These are phyloP conservation scores for Entelexis paramagnoliae DNA, from an alignment of 1,139 yeast genomes.

Conservation along the genomic window DNA sequence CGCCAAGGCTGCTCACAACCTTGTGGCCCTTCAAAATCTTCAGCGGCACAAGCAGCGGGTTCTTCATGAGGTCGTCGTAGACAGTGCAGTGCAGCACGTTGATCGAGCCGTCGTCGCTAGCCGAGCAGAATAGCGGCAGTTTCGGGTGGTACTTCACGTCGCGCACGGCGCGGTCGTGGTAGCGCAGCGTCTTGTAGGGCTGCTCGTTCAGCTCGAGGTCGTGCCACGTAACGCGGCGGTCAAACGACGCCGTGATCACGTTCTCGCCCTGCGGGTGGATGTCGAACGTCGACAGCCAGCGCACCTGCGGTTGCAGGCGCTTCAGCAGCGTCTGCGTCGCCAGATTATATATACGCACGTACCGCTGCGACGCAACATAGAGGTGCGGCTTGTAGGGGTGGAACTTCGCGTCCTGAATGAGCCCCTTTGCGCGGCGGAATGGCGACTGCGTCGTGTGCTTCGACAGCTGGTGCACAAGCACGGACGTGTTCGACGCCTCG, in stretches of 20 bases:
- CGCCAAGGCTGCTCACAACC: conserved; percentile 70
- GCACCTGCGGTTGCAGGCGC: conserved; percentile 87
- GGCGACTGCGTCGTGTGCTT: conserved; percentile 97
- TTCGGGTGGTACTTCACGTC: conserved; percentile 78
- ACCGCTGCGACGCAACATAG: conserved; percentile 89
- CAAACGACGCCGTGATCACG: conserved; percentile 82
- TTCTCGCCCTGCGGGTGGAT: conserved; percentile 96
- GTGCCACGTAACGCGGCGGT: conserved; percentile 94
- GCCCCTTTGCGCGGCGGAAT: conserved; percentile 84
- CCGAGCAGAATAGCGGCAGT: conserved; percentile 85
- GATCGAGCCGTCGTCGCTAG: conserved; percentile 89
- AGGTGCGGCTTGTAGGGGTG: conserved; percentile 94
- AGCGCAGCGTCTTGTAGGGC: conserved; percentile 91
- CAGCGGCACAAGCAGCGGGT: conserved; percentile 90
- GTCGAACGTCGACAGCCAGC: conserved; percentile 86
- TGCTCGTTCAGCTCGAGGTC: conserved; percentile 81
- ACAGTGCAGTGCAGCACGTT: conserved; percentile 97
- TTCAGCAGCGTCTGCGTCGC: conserved; percentile 74
- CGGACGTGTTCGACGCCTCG: conserved; percentile 77
- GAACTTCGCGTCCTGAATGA: conserved; percentile 90
- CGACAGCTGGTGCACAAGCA: conserved; percentile 85
- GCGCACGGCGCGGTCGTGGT: conserved; percentile 91
- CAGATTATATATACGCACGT: conserved; percentile 79
- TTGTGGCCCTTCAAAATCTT: conserved; percentile 93
- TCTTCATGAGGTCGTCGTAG: conserved; percentile 90